phyloP scores from a whole-genome alignment of 1,284 basidiomycete genomes.

The Leccinum huronense region DNA sequence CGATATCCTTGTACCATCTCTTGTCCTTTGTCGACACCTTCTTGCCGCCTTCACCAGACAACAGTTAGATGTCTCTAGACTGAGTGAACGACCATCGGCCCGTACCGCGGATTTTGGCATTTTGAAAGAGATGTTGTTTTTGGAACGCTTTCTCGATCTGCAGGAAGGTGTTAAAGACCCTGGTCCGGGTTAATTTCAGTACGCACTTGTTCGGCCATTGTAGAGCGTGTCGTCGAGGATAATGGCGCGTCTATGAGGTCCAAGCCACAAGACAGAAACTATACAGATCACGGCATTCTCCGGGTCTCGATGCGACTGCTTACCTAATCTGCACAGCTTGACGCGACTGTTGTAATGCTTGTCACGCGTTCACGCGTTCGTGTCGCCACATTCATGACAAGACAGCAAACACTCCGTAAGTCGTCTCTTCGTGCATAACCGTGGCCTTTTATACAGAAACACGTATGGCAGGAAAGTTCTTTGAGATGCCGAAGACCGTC shows the following conservation, averaged over 20 bases:
- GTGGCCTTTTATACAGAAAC: constrained; percentile 8
- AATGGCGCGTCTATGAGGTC: constrained; percentile 1
- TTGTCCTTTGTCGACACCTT: constrained; percentile 93
- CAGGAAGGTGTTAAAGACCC: constrained; percentile 3
- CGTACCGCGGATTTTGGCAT: constrained; percentile 90
- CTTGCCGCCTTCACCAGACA: constrained; percentile 62
- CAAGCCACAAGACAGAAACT: constrained; percentile 49
- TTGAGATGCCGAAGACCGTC: constrained; percentile 61
- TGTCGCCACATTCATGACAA: constrained; percentile 46
- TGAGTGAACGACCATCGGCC: constrained; percentile 11
- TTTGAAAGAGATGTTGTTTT: constrained; percentile 98
- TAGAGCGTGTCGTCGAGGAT: constrained; percentile 20
- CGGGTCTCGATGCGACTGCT: constrained; percentile 24
- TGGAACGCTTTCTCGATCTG: constrained; percentile 94
- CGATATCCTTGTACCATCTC: constrained; percentile 99
- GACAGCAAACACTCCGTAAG: constrained; percentile 72
- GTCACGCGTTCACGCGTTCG: constrained; percentile 18
- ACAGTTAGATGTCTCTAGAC: constrained; percentile 15
- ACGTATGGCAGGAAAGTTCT: constrained; percentile 57
- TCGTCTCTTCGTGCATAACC: constrained; percentile 2
- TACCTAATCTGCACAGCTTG: not conserved
- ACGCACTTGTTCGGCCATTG: constrained; percentile 36
- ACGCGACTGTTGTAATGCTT: constrained; percentile 20
- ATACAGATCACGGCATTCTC: constrained; percentile 48
- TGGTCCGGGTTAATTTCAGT: not conserved